Evolutionary conservation across 352 stramenopile genomes (phyloP).

Genomic region (Phytopythium boreale): DNA sequence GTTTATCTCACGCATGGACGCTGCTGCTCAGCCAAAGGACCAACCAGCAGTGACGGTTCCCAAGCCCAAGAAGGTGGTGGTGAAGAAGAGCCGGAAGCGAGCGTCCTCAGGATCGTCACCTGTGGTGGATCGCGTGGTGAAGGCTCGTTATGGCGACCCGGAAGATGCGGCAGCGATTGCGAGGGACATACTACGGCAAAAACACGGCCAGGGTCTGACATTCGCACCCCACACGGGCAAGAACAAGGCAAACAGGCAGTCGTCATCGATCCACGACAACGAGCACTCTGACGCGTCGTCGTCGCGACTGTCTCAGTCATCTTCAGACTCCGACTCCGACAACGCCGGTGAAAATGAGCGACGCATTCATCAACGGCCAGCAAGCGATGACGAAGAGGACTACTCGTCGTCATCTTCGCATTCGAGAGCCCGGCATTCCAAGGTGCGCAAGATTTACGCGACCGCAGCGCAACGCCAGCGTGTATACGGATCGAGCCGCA

Average conservation of each 20-base stretch:
- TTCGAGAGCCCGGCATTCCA: background rate
- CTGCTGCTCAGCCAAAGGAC: constrained; percentile 19
- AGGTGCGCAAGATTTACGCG: background rate
- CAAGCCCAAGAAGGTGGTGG: background rate
- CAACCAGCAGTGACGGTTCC: constrained; percentile 6
- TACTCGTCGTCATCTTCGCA: background rate
- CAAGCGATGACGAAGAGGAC: background rate
- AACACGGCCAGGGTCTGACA: background rate
- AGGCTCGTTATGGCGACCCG: constrained; percentile 36
- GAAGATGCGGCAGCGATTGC: constrained; percentile 10
- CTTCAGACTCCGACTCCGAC: background rate
- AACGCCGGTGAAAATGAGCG: background rate
- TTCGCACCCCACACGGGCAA: background rate
- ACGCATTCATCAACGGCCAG: background rate
- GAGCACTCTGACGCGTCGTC: background rate
- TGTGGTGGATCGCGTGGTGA: constrained; percentile 14
- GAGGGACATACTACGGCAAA: background rate
- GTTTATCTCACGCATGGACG: constrained; percentile 33
- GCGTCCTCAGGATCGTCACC: constrained; percentile 18
- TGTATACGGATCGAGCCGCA: background rate
- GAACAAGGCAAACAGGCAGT: background rate
- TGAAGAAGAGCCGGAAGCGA: constrained; percentile 29
- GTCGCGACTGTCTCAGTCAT: background rate
- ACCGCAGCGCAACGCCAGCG: background rate
- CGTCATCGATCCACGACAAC: background rate